Conservation (phyloP, 148 eudicot genomes). For the Vaccinium myrtillus region DNA sequence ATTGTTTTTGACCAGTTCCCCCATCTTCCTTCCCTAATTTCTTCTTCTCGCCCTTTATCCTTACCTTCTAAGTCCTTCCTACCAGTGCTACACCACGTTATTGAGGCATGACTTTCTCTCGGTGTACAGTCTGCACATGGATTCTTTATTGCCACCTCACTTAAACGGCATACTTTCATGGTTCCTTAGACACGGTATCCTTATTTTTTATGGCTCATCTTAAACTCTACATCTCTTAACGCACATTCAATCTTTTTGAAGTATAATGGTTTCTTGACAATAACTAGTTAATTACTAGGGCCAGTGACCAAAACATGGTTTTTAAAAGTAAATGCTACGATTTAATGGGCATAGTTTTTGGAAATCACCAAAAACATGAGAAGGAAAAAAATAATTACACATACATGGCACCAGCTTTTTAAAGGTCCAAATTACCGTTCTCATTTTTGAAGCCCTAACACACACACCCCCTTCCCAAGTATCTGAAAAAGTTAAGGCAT, state of each 20-base stretch:
- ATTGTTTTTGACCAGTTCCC: not conserved
- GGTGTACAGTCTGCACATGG: not conserved
- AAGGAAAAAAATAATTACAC: too few species aligned
- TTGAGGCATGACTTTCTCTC: not conserved
- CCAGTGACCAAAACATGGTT: too few species aligned
- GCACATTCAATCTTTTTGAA: not conserved
- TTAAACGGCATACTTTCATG: not conserved
- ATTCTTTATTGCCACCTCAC: slow-evolving; percentile 4
- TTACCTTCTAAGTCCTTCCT: not conserved
- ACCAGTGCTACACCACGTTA: not conserved
- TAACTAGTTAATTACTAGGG: not conserved
- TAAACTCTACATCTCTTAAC: not conserved
- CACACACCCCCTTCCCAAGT: not conserved
- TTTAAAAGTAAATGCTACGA: too few species aligned
- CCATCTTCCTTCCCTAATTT: not conserved
- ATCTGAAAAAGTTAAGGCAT: slow-evolving; percentile 14
- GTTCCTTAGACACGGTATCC: not conserved
- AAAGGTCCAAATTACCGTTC: too few species aligned
- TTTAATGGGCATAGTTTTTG: too few species aligned
- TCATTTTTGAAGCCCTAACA: too few species aligned
- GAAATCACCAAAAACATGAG: too few species aligned
- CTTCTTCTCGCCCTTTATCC: not conserved
- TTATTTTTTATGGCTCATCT: not conserved
- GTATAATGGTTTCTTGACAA: not conserved
- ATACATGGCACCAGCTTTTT: too few species aligned